phyloP scores from a whole-genome alignment of 805 yeast species.

The Candida ovalis region DNA sequence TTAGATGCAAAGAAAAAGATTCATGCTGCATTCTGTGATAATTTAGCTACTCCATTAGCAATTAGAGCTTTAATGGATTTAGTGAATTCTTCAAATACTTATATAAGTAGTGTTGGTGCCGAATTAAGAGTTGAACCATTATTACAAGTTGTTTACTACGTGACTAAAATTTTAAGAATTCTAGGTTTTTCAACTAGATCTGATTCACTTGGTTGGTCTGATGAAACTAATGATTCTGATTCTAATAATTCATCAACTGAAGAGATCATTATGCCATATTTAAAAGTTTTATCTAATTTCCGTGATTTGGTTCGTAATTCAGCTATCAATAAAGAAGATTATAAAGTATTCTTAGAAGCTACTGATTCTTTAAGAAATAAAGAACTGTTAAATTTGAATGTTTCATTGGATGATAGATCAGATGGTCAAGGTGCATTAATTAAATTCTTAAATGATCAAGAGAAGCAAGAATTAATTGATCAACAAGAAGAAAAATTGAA shows the following conservation, averaged over 20 bases:
- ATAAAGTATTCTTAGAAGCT: slow-evolving; percentile 54
- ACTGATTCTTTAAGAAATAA: slow-evolving; percentile 72
- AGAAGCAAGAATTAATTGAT: slow-evolving; percentile 57
- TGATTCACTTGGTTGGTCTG: slow-evolving; percentile 82
- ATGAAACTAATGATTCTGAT: slow-evolving; percentile 18
- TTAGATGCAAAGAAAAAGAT: slow-evolving; percentile 55
- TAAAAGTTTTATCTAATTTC: slow-evolving; percentile 70
- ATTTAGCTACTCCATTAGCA: slow-evolving; percentile 74
- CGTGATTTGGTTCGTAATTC: slow-evolving; percentile 75
- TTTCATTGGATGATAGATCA: slow-evolving; percentile 84
- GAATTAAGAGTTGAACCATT: slow-evolving; percentile 64
- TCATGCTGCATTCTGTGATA: slow-evolving; percentile 83
- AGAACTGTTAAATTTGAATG: slow-evolving; percentile 70
- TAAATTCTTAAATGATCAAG: slow-evolving; percentile 70
- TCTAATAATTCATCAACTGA: slow-evolving; percentile 40
- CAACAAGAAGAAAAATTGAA: slow-evolving; percentile 59
- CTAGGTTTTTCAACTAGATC: slow-evolving; percentile 73
- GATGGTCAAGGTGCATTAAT: slow-evolving; percentile 76
- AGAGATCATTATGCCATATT: slow-evolving; percentile 74
- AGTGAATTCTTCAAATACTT: slow-evolving; percentile 67
- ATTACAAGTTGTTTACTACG: slow-evolving; percentile 58
- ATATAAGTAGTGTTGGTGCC: slow-evolving; percentile 52
- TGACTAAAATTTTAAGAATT: slow-evolving; percentile 64
- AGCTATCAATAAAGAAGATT: slow-evolving; percentile 61
- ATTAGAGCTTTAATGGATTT: slow-evolving; percentile 63